Conservation (phyloP, 1,284 basidiomycete genomes). For the Earliella scabrosa region DNA sequence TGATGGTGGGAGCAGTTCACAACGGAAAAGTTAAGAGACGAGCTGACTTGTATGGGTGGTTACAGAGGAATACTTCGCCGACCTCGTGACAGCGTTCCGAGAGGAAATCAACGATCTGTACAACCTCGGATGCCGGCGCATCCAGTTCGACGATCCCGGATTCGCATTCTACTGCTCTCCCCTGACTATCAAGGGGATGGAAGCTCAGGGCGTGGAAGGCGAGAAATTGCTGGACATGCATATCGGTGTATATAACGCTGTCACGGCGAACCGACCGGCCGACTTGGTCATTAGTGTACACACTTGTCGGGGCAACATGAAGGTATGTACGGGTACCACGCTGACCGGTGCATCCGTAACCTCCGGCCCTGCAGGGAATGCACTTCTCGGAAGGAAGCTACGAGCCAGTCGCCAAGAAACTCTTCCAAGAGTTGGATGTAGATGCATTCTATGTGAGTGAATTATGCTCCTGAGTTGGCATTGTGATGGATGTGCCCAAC, state of each 20-base stretch:
- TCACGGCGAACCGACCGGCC: slow-evolving; percentile 56
- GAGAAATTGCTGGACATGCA: slow-evolving; percentile 68
- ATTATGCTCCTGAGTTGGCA: background rate
- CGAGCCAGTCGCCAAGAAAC: slow-evolving; percentile 67
- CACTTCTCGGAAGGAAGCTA: slow-evolving; percentile 78
- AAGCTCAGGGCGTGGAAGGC: slow-evolving; percentile 58
- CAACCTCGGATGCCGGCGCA: slow-evolving; percentile 69
- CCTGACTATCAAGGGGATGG: slow-evolving; percentile 62
- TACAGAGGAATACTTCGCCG: slow-evolving; percentile 69
- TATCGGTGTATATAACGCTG: slow-evolving; percentile 72
- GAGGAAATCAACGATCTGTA: slow-evolving; percentile 77
- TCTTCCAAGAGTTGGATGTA: slow-evolving; percentile 73
- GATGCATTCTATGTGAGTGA: slow-evolving; percentile 69
- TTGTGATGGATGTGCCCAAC: background rate
- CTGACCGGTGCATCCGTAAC: too few species aligned
- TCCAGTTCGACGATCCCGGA: slow-evolving; percentile 78
- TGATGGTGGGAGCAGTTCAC: slow-evolving; percentile 47
- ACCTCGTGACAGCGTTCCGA: slow-evolving; percentile 70
- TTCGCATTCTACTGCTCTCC: slow-evolving; percentile 69
- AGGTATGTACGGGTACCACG: too few species aligned
- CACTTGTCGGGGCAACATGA: slow-evolving; percentile 82
- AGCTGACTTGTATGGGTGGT: slow-evolving; percentile 2
- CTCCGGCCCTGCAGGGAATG: slow-evolving; percentile 44
- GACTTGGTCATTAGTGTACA: slow-evolving; percentile 76
- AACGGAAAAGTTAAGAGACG: background rate